These are phyloP conservation scores for Neurospora sublineolata DNA, from an alignment of 495 filamentous ascomycete genomes.

Conservation along the genomic window DNA sequence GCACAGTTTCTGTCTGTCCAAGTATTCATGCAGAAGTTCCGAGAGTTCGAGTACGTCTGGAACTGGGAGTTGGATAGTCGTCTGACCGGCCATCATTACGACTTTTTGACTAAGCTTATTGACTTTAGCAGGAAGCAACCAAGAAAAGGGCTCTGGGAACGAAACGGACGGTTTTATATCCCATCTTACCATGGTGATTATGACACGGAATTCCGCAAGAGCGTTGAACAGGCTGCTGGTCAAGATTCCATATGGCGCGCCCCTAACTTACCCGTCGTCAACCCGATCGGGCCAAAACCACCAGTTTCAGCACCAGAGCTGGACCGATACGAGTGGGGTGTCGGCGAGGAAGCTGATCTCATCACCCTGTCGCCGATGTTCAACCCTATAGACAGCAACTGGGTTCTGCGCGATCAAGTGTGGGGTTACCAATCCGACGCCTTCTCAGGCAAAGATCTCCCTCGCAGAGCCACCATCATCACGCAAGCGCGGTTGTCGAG, in stretches of 20 bases:
- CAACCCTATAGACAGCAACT: conserved; percentile 51
- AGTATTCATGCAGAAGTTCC: conserved; percentile 55
- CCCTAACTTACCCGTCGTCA: conserved; percentile 37
- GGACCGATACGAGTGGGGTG: conserved; percentile 61
- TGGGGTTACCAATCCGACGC: conserved; percentile 47
- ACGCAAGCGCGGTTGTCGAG: conserved; percentile 54
- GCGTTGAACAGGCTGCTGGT: conserved; percentile 34
- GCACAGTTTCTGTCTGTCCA: conserved; percentile 50
- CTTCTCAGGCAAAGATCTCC: conserved; percentile 37
- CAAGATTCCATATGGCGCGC: conserved; percentile 52
- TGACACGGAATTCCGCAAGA: conserved; percentile 38
- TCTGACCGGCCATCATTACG: conserved; percentile 58
- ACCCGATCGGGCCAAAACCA: conserved; percentile 47
- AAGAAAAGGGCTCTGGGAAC: conserved; percentile 61
- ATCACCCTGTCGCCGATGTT: conserved; percentile 63
- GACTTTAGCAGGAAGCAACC: conserved; percentile 52
- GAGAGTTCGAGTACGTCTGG: conserved; percentile 65
- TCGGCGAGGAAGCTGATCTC: conserved; percentile 64
- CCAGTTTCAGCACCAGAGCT: conserved; percentile 41
- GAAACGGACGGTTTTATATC: conserved; percentile 61
- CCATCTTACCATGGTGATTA: conserved; percentile 51
- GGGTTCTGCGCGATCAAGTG: conserved; percentile 49
- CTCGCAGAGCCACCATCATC: conserved; percentile 55
- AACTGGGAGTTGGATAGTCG: conserved; percentile 69
- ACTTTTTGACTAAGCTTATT: conserved; percentile 49